Evolutionary conservation across 2,329 filamentous ascomycete genomes (phyloP), one percentile per base, ranked within the genome.

Genomic region (Alternaria arborescens): DNA sequence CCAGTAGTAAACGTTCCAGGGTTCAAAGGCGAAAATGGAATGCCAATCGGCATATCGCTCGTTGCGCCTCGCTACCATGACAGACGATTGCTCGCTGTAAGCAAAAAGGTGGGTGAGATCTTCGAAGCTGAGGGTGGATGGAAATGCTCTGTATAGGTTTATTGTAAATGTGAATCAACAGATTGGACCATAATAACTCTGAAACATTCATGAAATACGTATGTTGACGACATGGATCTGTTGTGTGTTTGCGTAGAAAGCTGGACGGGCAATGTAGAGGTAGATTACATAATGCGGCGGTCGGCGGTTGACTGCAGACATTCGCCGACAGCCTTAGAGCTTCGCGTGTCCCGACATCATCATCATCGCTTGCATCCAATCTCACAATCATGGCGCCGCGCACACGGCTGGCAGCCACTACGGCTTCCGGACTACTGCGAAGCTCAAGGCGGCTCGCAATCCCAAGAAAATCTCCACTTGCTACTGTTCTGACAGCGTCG

Each of bases 1-100:
- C 88, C 88, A 0, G 86, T 87, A 0, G 75, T 90, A n/a, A 90
- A 90, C 60, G 73, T 91, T 0, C 87, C 88, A 0, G 88, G 87
- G 0, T 90, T 91, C 65, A 75, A 80, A 34, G 88, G 88, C 0
- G 79, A 79, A 30, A 81, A 85, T 59, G 82, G 80, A 0, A 75
- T 91, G 81, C 89, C 88, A 0, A 82, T 91, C 38, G 88, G 89
- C 0, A 66, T 88, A 20, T 86, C 84, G 0, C 68, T 87, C 1
- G 82, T 87, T 0, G 80, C 79, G 0, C 77, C 82, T 1, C 57
- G 75, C 28, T 77, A 76, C 59, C 64, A 67, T 44, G 71, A 78
- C 36, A 67, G 72, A 54, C 62, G 69, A 47, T 48, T 77, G 32
- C 60, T 77, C n/a, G 58, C 65, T 18, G 74, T 77, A 3, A 59